phyloP scores from a whole-genome alignment of 139 green algal genomes.

The Coccomyxa sp. region DNA sequence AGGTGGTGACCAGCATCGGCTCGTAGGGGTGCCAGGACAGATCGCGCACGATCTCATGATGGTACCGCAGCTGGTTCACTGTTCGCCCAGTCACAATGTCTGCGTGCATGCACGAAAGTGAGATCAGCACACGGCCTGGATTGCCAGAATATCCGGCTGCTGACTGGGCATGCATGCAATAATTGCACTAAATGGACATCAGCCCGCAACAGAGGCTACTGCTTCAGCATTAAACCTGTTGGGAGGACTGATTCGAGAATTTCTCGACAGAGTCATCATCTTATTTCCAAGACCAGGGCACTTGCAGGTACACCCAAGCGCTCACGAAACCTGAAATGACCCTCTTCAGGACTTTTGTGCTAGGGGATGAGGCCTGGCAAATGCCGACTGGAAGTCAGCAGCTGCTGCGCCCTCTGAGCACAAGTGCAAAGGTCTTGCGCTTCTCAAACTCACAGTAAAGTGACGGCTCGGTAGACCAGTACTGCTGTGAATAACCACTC shows the following conservation, averaged over 20 bases:
- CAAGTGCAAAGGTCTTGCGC: too few species aligned
- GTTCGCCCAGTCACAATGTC: constrained; percentile 74
- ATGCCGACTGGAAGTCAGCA: too few species aligned
- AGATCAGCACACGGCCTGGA: not conserved
- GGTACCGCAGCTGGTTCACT: constrained; percentile 40
- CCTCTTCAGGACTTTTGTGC: too few species aligned
- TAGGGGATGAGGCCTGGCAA: too few species aligned
- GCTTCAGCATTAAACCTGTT: not conserved
- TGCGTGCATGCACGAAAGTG: constrained; percentile 1
- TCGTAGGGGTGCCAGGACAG: constrained; percentile 84
- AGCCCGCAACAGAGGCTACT: not conserved
- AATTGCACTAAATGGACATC: not conserved
- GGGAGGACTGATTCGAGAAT: too few species aligned
- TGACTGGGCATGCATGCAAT: not conserved
- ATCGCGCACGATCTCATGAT: constrained; percentile 77
- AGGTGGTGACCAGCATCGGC: constrained; percentile 61
- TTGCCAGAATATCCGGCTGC: not conserved
- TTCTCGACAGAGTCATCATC: not conserved
- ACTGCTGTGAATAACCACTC: too few species aligned
- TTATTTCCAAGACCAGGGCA: not conserved
- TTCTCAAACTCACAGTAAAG: too few species aligned
- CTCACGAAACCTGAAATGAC: not conserved
- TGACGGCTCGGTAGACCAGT: too few species aligned
- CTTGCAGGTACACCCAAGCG: not conserved
- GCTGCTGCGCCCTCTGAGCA: too few species aligned